Evolutionary conservation across 1,284 basidiomycete species (phyloP), one percentile per base, ranked within the genome.

Genomic region (Stygiomarasmius scandens): DNA sequence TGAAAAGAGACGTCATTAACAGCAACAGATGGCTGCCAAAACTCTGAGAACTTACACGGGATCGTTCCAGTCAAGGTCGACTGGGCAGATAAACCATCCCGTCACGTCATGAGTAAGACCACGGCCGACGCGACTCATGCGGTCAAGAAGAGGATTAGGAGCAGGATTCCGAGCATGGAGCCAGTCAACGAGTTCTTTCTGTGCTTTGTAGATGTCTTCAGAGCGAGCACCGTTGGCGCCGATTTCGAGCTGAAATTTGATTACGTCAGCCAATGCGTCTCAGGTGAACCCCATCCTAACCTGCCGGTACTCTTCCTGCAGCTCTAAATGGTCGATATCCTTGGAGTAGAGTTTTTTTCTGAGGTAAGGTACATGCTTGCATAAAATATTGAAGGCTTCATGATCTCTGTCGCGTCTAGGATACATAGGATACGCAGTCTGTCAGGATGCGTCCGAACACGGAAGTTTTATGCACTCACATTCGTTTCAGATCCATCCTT

Each of bases 31-130:
- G n/a, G n/a, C n/a, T n/a, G n/a, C n/a, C n/a, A n/a, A n/a, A n/a
- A n/a, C n/a, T n/a, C n/a, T n/a, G n/a, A n/a, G n/a, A n/a, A n/a
- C n/a, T n/a, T 53, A 71, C 67, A 20, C 20, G 1, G 23, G 3
- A 27, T 69, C 60, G 25, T 56, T 38, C 69, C 71, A 73, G 32
- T 73, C 47, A 27, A 62, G 64, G 20, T 69, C 63, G 1, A 66
- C 61, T 0, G 67, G 71, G 23, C 66, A 70, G 0, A 73, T 47
- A 1, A 71, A 61, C 2, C 34, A 5, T 1, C 68, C 71, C 9
- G 67, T 69, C 6, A 56, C 12, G 29, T 70, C 58, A 25, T 73
- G 60, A 12, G 60, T 19, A 14, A 72, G 60, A 0, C 72, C 68
- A 27, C 61, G 52, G 9, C 63, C 54, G 8, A 16, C 14, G 12